Evolutionary conservation across 225 moss, liverwort and hornwort genomes (phyloP).

Genomic region (Sphagnum contortum): DNA sequence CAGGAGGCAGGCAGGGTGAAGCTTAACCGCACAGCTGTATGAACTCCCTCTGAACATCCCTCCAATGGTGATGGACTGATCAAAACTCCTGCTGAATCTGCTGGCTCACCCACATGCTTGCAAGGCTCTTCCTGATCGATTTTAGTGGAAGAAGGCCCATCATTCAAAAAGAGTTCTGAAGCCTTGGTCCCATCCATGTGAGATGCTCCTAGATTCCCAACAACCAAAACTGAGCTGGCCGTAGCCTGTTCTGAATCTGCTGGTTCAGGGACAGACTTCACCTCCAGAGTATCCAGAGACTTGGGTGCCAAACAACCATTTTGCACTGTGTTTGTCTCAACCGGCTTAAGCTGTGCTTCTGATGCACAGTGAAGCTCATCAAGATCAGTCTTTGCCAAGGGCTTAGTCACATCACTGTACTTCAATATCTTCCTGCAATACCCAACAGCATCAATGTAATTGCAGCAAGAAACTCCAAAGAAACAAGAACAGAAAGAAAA

Average conservation of each 20-base stretch:
- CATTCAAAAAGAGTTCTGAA: no score
- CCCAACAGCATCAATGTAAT: not conserved
- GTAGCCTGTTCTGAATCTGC: no score
- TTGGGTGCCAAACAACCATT: not conserved
- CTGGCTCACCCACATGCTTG: constrained; percentile 1
- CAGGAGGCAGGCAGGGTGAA: constrained; percentile 84
- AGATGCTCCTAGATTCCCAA: no score
- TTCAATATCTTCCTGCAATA: constrained; percentile 67
- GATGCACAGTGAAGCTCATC: constrained; percentile 20
- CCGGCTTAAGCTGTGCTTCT: not conserved
- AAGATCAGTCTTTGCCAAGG: constrained; percentile 75
- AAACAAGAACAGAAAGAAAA: no score
- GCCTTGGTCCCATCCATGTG: no score
- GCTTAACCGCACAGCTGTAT: constrained; percentile 64
- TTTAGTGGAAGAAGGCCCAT: no score
- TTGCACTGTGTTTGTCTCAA: no score
- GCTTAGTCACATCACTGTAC: constrained; percentile 66
- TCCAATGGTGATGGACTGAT: not conserved
- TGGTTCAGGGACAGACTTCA: no score
- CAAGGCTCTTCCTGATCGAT: no score
- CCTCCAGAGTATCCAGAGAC: no score
- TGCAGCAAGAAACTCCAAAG: no score
- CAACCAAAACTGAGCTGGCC: no score
- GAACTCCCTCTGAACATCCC: constrained; percentile 8
- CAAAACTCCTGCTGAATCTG: constrained; percentile 9